Base-by-base conservation (phyloP, 177 flowering plant species). In the Vitis hybrid region DNA sequence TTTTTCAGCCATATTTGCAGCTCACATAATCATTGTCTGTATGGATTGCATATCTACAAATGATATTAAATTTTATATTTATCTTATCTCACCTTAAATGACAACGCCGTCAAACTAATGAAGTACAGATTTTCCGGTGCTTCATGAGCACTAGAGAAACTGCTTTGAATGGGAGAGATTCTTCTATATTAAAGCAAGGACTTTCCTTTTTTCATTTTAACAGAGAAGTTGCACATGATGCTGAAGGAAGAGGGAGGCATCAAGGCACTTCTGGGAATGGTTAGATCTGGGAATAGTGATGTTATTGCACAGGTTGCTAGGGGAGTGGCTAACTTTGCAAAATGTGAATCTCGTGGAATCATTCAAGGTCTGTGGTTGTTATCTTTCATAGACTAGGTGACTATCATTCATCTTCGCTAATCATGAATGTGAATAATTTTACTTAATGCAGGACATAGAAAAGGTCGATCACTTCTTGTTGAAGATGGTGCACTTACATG, bases 311-410 rank as follows among this genome's bases (percentile, higher is more conserved):
- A 94, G 69, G 83, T 90, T 58, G 98, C 94, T 11, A 82, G 98
- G 75, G 98, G 92, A 75, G 58, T 92, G 70, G 98, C 98, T 2
- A 94, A 94, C 75, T 92, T 92, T 70, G 89, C 96, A 19, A 94
- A 94, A 79, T 92, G 97, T 71, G 98, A 94, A 85, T 85, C 98
- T 10, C 86, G 94, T 52, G 85, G 74, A 81, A 83, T 84, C 26
- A 72, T 80, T 74, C 90, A 88, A 85, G 98, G 98, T 92, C 63
- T 67, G 73, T 58, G 15, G 66, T 18, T 62, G 12, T 65, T 64
- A 15, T 60, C 48, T 33, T 60, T 55, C 52, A 10, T 57, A 12
- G 58, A 39, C 14, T 31, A 68, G n/a, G 64, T 20, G 2, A 9
- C 10, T n/a, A 50, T 9, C 20, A 2, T 55, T 45, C 45, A 9